Evolutionary conservation across 768 basidiomycete species (phyloP), one percentile per base, ranked within the genome.

Genomic region (Lentinula lateritia): DNA sequence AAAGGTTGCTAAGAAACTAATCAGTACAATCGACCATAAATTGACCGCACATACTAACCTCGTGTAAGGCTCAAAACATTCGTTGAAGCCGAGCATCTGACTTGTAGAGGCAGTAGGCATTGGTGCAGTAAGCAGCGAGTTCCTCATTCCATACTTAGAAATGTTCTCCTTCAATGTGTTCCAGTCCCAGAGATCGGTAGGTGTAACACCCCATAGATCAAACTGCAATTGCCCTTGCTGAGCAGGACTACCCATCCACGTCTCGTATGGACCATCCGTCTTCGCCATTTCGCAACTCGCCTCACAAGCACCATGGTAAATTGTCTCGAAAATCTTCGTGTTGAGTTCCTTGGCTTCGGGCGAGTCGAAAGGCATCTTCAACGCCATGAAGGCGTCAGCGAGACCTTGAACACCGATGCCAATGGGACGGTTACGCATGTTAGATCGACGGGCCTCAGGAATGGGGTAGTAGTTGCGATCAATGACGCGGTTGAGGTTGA

Each of bases 101-200:
- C 92, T 94, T 2, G 97, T 99, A 23, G 94, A 96, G 1, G 97
- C 97, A 36, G 97, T 99, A 1, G 97, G 97, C 97, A 99, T 99
- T n/a, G 96, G 96, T 0, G 96, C 88, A 63, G 92, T 77, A 12
- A 98, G 78, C 16, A 98, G 79, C 35, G 96, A 95, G 78, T 98
- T 98, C 64, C 94, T 78, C 60, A 98, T 74, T 60, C 96, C 96
- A 68, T 83, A 82, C 66, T 81, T 77, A 16, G 85, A 85, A 58
- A 99, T 90, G 74, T 92, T 90, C 67, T 83, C 90, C 80, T 96
- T 97, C 71, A 98, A 77, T 63, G 80, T 72, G 0, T 82, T 71
- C 97, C 97, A 99, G 70, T 99, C 95, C 97, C 97, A 99, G 7
- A 98, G 81, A 52, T 84, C 82, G 1, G 86, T 87, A 32, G 93